Evolutionary conservation across 345 rosid species (phyloP), one percentile per base, ranked within the genome.

Genomic region (Eucalyptus guilfoylei): DNA sequence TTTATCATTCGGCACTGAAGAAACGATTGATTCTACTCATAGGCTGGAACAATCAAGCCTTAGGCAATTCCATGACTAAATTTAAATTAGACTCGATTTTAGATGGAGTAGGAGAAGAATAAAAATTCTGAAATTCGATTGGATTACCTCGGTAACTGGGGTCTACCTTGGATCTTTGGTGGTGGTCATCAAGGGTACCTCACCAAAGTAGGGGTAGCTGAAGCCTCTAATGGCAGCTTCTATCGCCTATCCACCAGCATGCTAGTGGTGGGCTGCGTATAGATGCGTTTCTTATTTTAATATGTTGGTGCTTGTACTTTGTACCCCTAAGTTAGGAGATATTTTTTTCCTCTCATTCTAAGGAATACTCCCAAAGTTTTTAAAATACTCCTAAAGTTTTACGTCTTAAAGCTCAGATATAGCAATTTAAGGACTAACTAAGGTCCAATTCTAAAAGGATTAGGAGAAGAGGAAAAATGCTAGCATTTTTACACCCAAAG

Each of bases 211-310:
- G 14, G 49, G 14, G 49, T 47, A 50, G 4, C 9, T 2, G 1
- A 52, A 8, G 55, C 23, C 1, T 7, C 8, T 0, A 7, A 52
- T 19, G 55, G 55, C 0, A 19, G 0, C 55, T 52, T 52, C 55
- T 1, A 52, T 52, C 1, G 1, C 2, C 10, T 52, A 52, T 19
- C 1, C 0, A 0, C 5, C 0, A 19, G 0, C 2, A 1, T 19
- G 24, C 0, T 52, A 1, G 5, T 52, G 24, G 58, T 1, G 2
- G 2, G 1, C 0, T 52, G 0, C 2, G n/a, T n/a, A 0, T 52
- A 52, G 1, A 52, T 8, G 24, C 0, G 10, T 8, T 19, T 19
- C 24, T 19, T 52, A 19, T 0, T 52, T 52, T 1, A 52, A 52
- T 52, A 52, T 19, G 24, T 52, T 19, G 58, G 24, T 52, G 5